Evolutionary conservation across 257 asterid genomes (phyloP).

Genomic region (Ocimum tenuiflorum): DNA sequence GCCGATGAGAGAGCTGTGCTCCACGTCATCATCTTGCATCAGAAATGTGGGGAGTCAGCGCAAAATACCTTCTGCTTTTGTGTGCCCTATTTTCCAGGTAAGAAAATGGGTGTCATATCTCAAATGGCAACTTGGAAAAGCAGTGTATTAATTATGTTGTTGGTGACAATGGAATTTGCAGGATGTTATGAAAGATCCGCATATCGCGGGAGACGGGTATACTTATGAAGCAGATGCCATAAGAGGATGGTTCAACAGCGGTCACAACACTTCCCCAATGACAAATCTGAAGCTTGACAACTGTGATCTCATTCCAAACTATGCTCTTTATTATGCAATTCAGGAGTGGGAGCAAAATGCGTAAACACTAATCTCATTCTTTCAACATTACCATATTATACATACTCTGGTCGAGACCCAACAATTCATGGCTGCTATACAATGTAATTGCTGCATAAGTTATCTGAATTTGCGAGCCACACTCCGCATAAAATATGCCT

Average conservation of each 20-base stretch:
- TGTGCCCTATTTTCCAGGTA: constrained; percentile 92
- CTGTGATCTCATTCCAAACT: constrained; percentile 72
- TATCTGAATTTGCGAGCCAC: background rate
- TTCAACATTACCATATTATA: background rate
- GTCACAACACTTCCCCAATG: constrained; percentile 89
- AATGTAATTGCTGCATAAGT: no score
- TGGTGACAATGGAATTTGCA: constrained; percentile 22
- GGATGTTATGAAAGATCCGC: constrained; percentile 95
- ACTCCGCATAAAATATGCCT: no score
- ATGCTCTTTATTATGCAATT: constrained; percentile 82
- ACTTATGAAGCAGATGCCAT: constrained; percentile 91
- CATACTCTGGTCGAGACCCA: no score
- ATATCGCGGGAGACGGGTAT: constrained; percentile 84
- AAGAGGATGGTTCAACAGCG: constrained; percentile 80
- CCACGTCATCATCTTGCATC: constrained; percentile 28
- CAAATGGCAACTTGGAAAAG: background rate
- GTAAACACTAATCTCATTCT: constrained; percentile 8
- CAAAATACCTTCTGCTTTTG: constrained; percentile 65
- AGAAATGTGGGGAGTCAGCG: constrained; percentile 37
- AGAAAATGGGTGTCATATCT: background rate
- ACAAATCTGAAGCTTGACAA: constrained; percentile 73
- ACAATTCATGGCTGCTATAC: no score
- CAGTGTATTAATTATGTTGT: no score
- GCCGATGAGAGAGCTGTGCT: constrained; percentile 49
- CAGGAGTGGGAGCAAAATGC: constrained; percentile 78